Evolutionary conservation across 495 filamentous ascomycete species (phyloP).

Genomic region (Platismatia glauca): DNA sequence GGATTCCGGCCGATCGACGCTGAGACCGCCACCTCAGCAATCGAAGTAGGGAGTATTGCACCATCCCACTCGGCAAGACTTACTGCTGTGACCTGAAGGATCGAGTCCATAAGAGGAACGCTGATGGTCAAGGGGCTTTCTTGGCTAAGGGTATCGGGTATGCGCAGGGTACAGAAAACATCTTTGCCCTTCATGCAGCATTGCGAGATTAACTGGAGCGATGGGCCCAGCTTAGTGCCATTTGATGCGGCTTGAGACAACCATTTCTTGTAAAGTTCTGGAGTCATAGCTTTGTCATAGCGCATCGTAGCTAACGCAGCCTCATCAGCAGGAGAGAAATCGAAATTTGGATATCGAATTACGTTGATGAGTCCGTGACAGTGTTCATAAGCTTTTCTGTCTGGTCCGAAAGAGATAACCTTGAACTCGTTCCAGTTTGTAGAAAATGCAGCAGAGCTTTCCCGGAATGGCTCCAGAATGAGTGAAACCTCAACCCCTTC

Average conservation of each 20-base stretch:
- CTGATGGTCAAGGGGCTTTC: neutral
- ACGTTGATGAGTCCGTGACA: slow-evolving; percentile 17
- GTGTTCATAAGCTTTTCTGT: slow-evolving; percentile 28
- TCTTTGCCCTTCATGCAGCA: neutral
- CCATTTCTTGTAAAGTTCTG: neutral
- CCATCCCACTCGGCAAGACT: neutral
- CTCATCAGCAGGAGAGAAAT: neutral
- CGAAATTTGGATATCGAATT: slow-evolving; percentile 12
- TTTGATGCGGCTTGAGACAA: neutral
- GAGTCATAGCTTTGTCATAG: neutral
- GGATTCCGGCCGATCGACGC: neutral
- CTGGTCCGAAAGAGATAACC: slow-evolving; percentile 28
- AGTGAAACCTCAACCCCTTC: slow-evolving; percentile 31
- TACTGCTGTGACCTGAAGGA: neutral
- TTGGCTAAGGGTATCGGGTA: neutral
- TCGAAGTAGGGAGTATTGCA: neutral
- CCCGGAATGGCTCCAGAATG: slow-evolving; percentile 22
- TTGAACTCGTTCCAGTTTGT: slow-evolving; percentile 26
- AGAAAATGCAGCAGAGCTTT: slow-evolving; percentile 11
- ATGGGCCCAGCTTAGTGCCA: neutral
- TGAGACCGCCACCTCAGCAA: neutral
- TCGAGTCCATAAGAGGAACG: neutral
- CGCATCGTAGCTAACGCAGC: neutral
- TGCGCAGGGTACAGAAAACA: neutral
- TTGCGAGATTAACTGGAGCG: neutral